Percentiles rank a stretch among this genome's conserved stretches.
These are phyloP conservation scores for Clavispora phyllophila DNA, from an alignment of 805 yeast genomes.

Conservation along the genomic window DNA sequence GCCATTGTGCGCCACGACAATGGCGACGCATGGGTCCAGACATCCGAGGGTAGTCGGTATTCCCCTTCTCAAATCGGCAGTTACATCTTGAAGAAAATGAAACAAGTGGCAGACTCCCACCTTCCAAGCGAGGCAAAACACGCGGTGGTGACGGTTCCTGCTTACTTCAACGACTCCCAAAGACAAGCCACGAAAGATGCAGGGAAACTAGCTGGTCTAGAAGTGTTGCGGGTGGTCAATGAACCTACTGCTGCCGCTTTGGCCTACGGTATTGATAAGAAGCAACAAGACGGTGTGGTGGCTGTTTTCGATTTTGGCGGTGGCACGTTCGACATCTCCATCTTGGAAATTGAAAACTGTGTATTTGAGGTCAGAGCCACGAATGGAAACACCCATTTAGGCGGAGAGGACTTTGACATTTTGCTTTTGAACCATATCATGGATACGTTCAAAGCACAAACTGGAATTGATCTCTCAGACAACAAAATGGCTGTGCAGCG, in stretches of 20 bases:
- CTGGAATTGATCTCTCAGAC: constrained; percentile 44
- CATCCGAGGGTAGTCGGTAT: constrained; percentile 35
- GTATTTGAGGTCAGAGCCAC: constrained; percentile 80
- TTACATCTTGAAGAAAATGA: constrained; percentile 58
- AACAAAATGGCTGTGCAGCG: constrained; percentile 64
- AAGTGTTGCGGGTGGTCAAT: constrained; percentile 70
- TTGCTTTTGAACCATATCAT: constrained; percentile 54
- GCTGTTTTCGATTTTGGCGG: constrained; percentile 78
- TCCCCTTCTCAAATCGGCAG: constrained; percentile 76
- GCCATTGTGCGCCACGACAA: constrained; percentile 52
- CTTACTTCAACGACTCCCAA: constrained; percentile 77
- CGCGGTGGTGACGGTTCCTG: constrained; percentile 83
- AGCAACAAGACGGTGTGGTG: constrained; percentile 44
- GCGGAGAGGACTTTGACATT: constrained; percentile 83
- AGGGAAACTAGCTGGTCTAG: constrained; percentile 69
- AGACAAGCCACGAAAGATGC: constrained; percentile 82
- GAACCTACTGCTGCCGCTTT: constrained; percentile 92
- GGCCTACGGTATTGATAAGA: constrained; percentile 85
- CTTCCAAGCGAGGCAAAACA: constrained; percentile 39
- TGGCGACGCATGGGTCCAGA: constrained; percentile 67
- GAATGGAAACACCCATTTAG: constrained; percentile 79
- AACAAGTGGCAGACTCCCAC: constrained; percentile 57
- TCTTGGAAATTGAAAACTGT: constrained; percentile 73
- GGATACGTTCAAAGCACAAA: constrained; percentile 49
- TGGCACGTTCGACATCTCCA: constrained; percentile 79